These are phyloP conservation scores for Cercophora samala DNA, from an alignment of 495 filamentous ascomycete genomes.

Conservation along the genomic window DNA sequence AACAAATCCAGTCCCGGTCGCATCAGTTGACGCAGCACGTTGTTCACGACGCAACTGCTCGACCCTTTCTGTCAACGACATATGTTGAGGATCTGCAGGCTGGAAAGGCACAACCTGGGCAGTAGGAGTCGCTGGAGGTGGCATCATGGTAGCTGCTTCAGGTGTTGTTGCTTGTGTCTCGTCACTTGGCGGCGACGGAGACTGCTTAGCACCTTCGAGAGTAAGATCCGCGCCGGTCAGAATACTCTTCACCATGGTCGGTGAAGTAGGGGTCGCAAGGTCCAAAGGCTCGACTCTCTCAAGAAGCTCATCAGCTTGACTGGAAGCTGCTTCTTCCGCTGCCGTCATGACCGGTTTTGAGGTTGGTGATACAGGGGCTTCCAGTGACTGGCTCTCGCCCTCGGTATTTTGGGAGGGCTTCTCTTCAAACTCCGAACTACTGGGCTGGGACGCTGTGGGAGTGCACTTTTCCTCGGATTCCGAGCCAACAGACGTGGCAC, in stretches of 20 bases:
- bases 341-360: constrained; percentile 16
- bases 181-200: constrained; percentile 2
- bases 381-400: constrained; percentile 15
- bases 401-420: constrained; percentile 26
- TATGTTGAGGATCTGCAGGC: constrained; percentile 11
- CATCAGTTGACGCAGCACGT: constrained; percentile 31
- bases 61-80: constrained; percentile 47
- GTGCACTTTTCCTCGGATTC: constrained; percentile 43
- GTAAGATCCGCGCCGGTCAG: constrained; percentile 17
- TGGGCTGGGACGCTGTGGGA: constrained; percentile 34
- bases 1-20: constrained; percentile 17
- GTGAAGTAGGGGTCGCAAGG: constrained; percentile 55
- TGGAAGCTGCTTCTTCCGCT: constrained; percentile 19
- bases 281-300: constrained; percentile 68
- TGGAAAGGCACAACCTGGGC: background rate
- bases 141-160: background rate
- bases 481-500: constrained; percentile 42
- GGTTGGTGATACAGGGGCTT: constrained; percentile 29
- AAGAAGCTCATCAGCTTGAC: constrained; percentile 27
- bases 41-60: constrained; percentile 48
- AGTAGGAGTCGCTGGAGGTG: constrained; percentile 4
- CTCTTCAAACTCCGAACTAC: constrained; percentile 30
- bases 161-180: background rate
- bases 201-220: constrained; percentile 15
- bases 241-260: constrained; percentile 17